Evolutionary conservation across 2,329 filamentous ascomycete genomes (phyloP).

Genomic region (Colletotrichum musicola): DNA sequence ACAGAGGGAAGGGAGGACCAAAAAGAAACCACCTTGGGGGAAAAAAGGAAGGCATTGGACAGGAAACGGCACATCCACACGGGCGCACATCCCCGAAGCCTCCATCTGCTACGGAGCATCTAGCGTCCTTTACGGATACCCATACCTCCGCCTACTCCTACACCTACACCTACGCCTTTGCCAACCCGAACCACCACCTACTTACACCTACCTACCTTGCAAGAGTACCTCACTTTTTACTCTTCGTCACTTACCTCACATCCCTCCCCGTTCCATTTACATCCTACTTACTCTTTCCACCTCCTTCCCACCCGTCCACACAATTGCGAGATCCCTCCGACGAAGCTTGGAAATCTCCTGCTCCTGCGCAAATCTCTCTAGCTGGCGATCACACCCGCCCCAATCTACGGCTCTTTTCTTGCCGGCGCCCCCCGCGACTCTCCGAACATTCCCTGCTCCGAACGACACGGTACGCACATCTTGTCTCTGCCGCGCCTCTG

Average conservation of each 20-base stretch:
- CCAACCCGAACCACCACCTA: too few species aligned
- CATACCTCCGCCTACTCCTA: too few species aligned
- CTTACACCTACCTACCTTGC: slow-evolving; percentile 18
- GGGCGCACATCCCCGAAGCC: slow-evolving; percentile 26
- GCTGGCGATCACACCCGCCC: slow-evolving; percentile 29
- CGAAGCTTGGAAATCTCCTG: slow-evolving; percentile 4
- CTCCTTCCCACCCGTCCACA: slow-evolving; percentile 14
- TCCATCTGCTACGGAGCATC: slow-evolving; percentile 37
- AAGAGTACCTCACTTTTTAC: too few species aligned
- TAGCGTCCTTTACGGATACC: neutral
- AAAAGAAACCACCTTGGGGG: too few species aligned
- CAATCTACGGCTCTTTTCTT: slow-evolving; percentile 28
- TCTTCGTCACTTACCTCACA: slow-evolving; percentile 37
- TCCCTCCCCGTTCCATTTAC: slow-evolving; percentile 15
- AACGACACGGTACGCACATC: too few species aligned
- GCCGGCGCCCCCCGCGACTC: neutral
- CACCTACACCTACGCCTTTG: too few species aligned
- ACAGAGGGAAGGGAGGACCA: too few species aligned
- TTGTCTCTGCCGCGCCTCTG: neutral
- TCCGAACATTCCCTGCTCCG: too few species aligned
- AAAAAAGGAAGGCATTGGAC: slow-evolving; percentile 7
- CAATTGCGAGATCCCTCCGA: neutral
- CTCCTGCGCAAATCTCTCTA: slow-evolving; percentile 37
- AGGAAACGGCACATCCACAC: slow-evolving; percentile 19
- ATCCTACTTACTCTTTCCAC: slow-evolving; percentile 10